Evolutionary conservation across 2,329 filamentous ascomycete genomes (phyloP), one percentile per base, ranked within the genome.

Genomic region (Nigrospora sphaerica): DNA sequence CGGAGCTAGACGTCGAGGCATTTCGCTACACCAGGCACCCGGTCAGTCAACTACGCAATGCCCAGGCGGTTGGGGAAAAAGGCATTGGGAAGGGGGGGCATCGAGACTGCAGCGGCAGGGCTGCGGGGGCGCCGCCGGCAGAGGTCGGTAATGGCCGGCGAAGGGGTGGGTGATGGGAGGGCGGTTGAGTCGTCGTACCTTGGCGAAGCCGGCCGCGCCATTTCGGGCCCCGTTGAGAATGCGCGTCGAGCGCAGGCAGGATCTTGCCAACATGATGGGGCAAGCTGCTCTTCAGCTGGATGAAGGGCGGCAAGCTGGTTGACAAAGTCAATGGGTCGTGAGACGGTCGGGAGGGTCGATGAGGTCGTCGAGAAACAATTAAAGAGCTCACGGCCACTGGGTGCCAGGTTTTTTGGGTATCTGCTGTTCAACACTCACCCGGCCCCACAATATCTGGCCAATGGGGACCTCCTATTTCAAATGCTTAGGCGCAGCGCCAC

Each of bases 191-290:
- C 71, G 55, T 61, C 83, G 78, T 83, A 88, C 89, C 85, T 85
- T 88, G 65, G 83, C 75, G 63, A 84, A 73, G 68, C 81, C 80
- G 69, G 81, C 76, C 68, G 83, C 77, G 71, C 80, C 78, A 77
- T 85, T 86, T 75, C 83, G 78, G 64, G 85, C 80, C 71, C 83
- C 78, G 77, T 84, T 86, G 77, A 90, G 79, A 66, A 85, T 80
- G 82, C 90, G 90, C 81, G 86, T 80, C 70, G 87, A 83, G 78
- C 89, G 89, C 80, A 95, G 75, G 75, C 83, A 83, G 74, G 90
- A 89, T 80, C 90, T 87, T 76, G 88, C 86, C 81, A 96, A 84
- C 92, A 97, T 96, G 69, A 71, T 86, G 78, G 71, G 23, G 70
- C 70, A 64, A 66, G 59, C 63, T 65, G 62, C 64, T 69, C 59